Base-by-base conservation (phyloP, 805 yeast genomes). In the Zygosaccharomyces rouxii region DNA sequence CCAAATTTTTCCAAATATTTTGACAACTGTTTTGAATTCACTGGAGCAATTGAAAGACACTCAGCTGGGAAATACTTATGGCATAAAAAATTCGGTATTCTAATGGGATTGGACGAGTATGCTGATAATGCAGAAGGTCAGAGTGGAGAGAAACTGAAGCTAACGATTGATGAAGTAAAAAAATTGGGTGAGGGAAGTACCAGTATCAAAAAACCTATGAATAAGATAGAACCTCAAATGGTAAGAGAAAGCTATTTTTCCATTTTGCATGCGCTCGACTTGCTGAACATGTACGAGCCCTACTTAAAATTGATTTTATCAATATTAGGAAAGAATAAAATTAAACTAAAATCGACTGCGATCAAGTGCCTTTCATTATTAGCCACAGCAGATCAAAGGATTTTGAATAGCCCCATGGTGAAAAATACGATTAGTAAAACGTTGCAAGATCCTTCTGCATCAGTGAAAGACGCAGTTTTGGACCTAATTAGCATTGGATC, bases 401-500 rank as follows among this genome's bases (percentile, higher is more conserved):
- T 88, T 19, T 63, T 86, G 38, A 60, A 71, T 1, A 67, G 76
- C 2, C 74, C 80, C 1, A 67, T 68, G 7, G 75, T 88, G 5
- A 81, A 75, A 53, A 66, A 66, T 1, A 72, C 85, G 0, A 70
- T 89, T 2, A 68, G 79, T 1, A 69, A 64, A 7, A 68, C 80
- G 40, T 66, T 89, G 33, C 65, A 60, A 4, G 92, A 85, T 52
- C 59, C 75, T 0, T 85, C 89, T 2, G 80, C 95, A 0, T 75
- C 83, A 35, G 92, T 88, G 0, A 74, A 89, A 49, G 89, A 84
- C 56, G 87, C 95, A 0, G 83, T 83, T 2, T 68, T 89, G 25
- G 94, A 86, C 38, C 71, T 89, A 35, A 65, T 89, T 22, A 57
- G 67, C 2, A 69, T 77, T 18, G 71, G 72, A 2, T 53, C 62